Percentiles rank a stretch among this genome's conserved stretches.
Evolutionary conservation across 768 basidiomycete species (phyloP).

Genomic region (Gymnopilus dilepis): DNA sequence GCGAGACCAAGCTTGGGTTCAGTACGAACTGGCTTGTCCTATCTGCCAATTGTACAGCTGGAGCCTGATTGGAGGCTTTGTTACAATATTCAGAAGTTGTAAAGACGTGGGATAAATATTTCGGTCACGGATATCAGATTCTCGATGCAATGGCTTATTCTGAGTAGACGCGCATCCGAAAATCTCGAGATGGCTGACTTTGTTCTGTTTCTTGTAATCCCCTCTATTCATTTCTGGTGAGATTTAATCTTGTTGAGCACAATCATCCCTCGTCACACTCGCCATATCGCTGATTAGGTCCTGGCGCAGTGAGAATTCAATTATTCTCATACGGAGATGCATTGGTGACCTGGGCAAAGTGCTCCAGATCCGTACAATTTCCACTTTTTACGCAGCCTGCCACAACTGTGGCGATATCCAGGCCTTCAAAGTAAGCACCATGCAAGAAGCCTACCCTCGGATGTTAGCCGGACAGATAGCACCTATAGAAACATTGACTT

Average conservation of each 20-base stretch:
- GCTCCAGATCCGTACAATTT: slow-evolving; percentile 30
- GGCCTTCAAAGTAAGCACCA: slow-evolving; percentile 63
- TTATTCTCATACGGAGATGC: slow-evolving; percentile 31
- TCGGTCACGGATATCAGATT: no score
- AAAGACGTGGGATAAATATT: no score
- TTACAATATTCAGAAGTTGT: not conserved
- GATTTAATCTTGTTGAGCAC: no score
- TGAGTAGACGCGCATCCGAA: no score
- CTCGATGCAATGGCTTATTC: no score
- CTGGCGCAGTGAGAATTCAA: not conserved
- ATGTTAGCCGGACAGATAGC: no score
- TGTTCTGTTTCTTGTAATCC: no score
- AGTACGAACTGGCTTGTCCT: slow-evolving; percentile 8
- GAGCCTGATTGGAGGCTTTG: not conserved
- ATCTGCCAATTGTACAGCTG: slow-evolving; percentile 2
- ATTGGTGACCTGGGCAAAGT: slow-evolving; percentile 31
- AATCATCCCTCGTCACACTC: no score
- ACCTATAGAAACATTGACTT: no score
- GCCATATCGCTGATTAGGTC: no score
- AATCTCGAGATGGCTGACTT: no score
- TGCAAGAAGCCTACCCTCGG: slow-evolving; percentile 65
- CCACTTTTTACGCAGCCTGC: slow-evolving; percentile 44
- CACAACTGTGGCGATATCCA: slow-evolving; percentile 42
- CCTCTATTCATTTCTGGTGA: no score
- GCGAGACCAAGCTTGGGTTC: not conserved